Percentiles rank a stretch among this genome's conserved stretches.
These are phyloP conservation scores for Trichoderma sp. DNA, from an alignment of 2,329 filamentous ascomycete species.

Conservation along the genomic window DNA sequence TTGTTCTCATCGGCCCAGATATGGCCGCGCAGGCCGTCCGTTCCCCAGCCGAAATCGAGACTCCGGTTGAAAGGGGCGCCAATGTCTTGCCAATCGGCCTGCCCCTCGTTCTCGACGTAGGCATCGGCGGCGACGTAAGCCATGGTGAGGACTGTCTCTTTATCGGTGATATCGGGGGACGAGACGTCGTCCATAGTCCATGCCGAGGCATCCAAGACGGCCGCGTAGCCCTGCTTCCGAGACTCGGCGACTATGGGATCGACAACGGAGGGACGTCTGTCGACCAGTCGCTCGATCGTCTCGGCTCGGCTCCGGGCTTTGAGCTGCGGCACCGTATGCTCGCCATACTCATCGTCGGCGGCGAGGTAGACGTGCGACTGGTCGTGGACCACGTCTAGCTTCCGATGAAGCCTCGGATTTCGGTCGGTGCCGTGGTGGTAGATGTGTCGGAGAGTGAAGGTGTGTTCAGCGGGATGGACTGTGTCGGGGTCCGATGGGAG, in stretches of 20 bases:
- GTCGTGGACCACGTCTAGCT: conserved; percentile 67
- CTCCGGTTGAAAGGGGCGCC: conserved; percentile 80
- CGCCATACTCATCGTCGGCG: conserved; percentile 58
- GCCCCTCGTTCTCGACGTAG: conserved; percentile 73
- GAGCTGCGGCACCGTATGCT: conserved; percentile 56
- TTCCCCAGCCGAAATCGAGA: conserved; percentile 88
- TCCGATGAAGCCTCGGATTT: conserved; percentile 76
- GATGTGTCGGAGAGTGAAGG: conserved; percentile 79
- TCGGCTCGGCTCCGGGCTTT: conserved; percentile 64
- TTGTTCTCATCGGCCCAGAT: conserved; percentile 87
- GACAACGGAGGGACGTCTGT: conserved; percentile 74
- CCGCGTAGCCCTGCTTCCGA: conserved; percentile 66
- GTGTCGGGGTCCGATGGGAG: conserved; percentile 49
- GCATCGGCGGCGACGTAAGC: conserved; percentile 89
- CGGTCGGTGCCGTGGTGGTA: conserved; percentile 86
- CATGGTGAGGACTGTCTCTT: conserved; percentile 78
- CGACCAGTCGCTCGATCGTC: conserved; percentile 77
- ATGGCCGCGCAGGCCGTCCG: conserved; percentile 86
- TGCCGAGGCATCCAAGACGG: conserved; percentile 68
- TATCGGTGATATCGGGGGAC: conserved; percentile 82
- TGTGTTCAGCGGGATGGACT: conserved; percentile 56
- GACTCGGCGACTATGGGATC: conserved; percentile 77
- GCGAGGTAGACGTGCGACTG: conserved; percentile 60
- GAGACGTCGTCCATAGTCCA: conserved; percentile 82
- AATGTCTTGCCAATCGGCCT: conserved; percentile 82